phyloP scores from a whole-genome alignment of 1,139 yeast species.

The Wickerhamiella pararugosa region DNA sequence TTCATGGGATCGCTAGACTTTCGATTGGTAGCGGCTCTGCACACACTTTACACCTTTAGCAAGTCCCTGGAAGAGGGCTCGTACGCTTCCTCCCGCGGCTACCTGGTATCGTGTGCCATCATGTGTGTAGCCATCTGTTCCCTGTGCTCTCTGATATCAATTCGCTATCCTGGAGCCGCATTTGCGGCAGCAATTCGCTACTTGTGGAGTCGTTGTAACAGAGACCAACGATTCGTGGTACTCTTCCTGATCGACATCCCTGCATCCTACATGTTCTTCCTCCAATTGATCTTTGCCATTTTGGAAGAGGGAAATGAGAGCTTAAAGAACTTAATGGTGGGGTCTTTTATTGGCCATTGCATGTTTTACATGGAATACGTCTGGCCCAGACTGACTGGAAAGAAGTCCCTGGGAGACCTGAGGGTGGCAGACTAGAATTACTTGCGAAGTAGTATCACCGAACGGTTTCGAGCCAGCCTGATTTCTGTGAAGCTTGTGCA shows the following conservation, averaged over 20 bases:
- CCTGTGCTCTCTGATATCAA: not conserved
- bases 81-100: not conserved
- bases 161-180: slow-evolving; percentile 1
- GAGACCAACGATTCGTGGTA: slow-evolving; percentile 1
- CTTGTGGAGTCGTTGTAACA: slow-evolving; percentile 3
- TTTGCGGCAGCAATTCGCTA: slow-evolving; percentile 1
- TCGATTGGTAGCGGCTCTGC: not conserved
- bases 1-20: slow-evolving; percentile 3
- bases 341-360: slow-evolving; percentile 1
- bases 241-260: slow-evolving; percentile 3
- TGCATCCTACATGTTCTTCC: slow-evolving; percentile 2
- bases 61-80: slow-evolving; percentile 1
- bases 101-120: not conserved
- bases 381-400: slow-evolving; percentile 5
- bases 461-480: too few species aligned
- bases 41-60: not conserved
- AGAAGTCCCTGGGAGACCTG: not conserved
- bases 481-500: too few species aligned
- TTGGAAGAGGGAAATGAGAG: not conserved
- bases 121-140: not conserved
- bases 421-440: too few species aligned
- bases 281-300: not conserved
- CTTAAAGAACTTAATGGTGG: not conserved
- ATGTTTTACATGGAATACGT: slow-evolving; percentile 1
- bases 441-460: too few species aligned